Evolutionary conservation across 2,329 filamentous ascomycete species (phyloP).

Genomic region (Dactylonectria estremocensis): DNA sequence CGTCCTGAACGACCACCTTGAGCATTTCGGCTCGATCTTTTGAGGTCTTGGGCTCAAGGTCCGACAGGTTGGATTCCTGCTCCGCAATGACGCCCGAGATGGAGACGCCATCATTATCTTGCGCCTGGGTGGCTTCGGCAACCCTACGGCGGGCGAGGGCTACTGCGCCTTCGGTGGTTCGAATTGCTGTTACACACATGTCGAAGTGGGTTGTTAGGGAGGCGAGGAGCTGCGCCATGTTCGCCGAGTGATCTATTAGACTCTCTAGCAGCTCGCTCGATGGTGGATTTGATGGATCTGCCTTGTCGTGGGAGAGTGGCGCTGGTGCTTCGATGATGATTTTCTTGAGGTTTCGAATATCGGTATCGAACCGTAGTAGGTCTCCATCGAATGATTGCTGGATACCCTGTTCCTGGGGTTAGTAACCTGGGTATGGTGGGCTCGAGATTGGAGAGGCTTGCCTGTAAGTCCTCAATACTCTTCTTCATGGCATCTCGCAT

Average conservation of each 20-base stretch:
- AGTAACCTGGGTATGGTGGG: constrained; percentile 16
- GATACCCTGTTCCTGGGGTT: constrained; percentile 61
- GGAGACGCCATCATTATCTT: constrained; percentile 65
- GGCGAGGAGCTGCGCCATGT: constrained; percentile 85
- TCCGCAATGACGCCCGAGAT: constrained; percentile 78
- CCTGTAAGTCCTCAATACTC: constrained; percentile 80
- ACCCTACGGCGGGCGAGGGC: constrained; percentile 78
- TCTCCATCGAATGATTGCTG: constrained; percentile 84
- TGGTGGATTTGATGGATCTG: constrained; percentile 51
- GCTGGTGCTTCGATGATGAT: constrained; percentile 63
- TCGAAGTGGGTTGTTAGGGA: constrained; percentile 92
- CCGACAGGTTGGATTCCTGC: constrained; percentile 65
- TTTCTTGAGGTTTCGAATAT: constrained; percentile 77
- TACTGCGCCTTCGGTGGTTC: constrained; percentile 87
- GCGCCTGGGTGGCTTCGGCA: constrained; percentile 72
- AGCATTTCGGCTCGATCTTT: constrained; percentile 89
- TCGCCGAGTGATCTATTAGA: constrained; percentile 82
- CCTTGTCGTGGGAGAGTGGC: constrained; percentile 51
- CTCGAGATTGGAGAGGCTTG: constrained; percentile 47
- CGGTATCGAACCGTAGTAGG: constrained; percentile 81
- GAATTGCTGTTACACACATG: constrained; percentile 90
- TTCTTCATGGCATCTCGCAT: constrained; percentile 78
- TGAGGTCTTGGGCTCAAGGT: constrained; percentile 79
- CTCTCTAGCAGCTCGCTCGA: constrained; percentile 71
- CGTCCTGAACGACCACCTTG: constrained; percentile 81